A percentile compares a stretch with the other conserved stretches of the same genome.
Evolutionary conservation across 176 grass and related monocot genomes (phyloP).

Genomic region (Poa annua): DNA sequence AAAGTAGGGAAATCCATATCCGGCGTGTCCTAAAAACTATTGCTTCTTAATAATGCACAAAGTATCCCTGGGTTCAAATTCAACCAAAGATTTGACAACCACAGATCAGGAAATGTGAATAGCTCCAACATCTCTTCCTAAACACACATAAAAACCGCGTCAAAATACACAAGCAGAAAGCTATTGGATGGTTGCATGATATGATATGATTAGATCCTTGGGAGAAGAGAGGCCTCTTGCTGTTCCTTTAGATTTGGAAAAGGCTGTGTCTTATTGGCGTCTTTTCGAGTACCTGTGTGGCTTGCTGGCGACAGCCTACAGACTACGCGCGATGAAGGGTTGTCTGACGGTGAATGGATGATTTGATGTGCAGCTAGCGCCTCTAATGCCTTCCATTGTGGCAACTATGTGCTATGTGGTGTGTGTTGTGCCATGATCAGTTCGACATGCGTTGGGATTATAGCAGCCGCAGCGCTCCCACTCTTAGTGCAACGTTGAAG

Average conservation of each 20-base stretch:
- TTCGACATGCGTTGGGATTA: neutral
- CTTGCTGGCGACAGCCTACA: conserved; percentile 40
- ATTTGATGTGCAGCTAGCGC: too few relatives aligned
- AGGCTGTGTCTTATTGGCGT: neutral
- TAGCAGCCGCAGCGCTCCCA: neutral
- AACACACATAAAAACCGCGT: conserved; percentile 28
- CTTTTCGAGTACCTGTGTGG: conserved; percentile 8
- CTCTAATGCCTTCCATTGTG: conserved; percentile 13
- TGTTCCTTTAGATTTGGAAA: conserved; percentile 14
- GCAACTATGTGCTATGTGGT: conserved; percentile 7
- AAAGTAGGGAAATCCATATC: too few relatives aligned
- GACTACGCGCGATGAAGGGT: neutral
- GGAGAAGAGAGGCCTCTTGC: neutral
- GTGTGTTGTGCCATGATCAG: neutral
- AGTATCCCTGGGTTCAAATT: too few relatives aligned
- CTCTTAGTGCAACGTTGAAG: neutral
- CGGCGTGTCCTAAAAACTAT: too few relatives aligned
- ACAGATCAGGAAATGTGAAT: neutral
- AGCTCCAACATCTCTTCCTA: neutral
- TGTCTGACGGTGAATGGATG: neutral
- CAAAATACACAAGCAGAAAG: neutral
- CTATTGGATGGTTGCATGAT: conserved; percentile 10
- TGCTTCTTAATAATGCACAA: too few relatives aligned
- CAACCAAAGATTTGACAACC: neutral
- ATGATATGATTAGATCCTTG: conserved; percentile 2